Evolutionary conservation across 75 land plant genomes (phyloP).

Genomic region (Selaginella tamariscina): DNA sequence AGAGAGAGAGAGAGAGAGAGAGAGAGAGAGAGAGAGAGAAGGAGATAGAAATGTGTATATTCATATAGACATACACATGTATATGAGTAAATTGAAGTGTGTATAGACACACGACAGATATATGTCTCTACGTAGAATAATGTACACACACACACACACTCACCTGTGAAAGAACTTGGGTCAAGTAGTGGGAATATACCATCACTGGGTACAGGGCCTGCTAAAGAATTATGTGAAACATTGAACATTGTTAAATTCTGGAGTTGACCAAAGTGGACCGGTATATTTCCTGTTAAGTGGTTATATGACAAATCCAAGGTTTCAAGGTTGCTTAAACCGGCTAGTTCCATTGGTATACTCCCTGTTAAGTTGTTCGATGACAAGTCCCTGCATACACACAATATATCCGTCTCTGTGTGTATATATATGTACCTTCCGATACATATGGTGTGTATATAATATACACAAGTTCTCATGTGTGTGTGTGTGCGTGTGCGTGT

Average conservation of each 20-base stretch:
- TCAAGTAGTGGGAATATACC: constrained; percentile 46
- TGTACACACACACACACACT: no score
- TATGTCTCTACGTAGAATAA: no score
- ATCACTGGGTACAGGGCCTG: constrained; percentile 53
- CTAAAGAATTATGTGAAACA: constrained; percentile 56
- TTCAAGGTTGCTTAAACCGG: constrained; percentile 44
- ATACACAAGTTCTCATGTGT: no score
- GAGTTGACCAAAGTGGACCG: constrained; percentile 42
- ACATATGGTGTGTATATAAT: no score
- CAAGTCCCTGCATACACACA: constrained; percentile 51
- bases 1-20: no score
- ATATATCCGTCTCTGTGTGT: background rate
- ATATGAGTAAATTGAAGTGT: no score
- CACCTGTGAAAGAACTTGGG: constrained; percentile 36
- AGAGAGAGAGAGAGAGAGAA: no score
- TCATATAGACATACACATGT: no score
- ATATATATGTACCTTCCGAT: no score
- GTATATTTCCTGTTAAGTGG: constrained; percentile 62
- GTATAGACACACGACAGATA: no score
- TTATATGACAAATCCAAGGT: constrained; percentile 67
- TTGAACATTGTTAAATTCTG: constrained; percentile 49
- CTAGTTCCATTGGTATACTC: constrained; percentile 46
- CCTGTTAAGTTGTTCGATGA: constrained; percentile 55
- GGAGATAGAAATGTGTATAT: no score
- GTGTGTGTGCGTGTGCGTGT: no score